A percentile compares a stretch with the other conserved stretches of the same genome.
phyloP scores from a whole-genome alignment of 2,329 filamentous ascomycete genomes.

The Aspergillus arachidicola region DNA sequence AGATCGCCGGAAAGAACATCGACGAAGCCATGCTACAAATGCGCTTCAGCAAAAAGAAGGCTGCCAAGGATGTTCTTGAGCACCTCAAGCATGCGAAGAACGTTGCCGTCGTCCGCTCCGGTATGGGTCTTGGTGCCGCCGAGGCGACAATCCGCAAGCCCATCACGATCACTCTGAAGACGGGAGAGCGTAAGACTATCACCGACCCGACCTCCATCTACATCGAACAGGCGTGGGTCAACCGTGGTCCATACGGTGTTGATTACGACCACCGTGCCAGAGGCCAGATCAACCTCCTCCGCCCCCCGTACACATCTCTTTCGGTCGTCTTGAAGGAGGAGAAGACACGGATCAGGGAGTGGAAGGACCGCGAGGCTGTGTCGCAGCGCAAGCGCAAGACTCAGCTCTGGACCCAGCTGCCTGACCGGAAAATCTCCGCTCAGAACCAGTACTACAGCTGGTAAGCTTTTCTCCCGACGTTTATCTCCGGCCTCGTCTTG shows the following conservation, averaged over 20 bases:
- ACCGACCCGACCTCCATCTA: constrained; percentile 81
- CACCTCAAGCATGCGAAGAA: constrained; percentile 82
- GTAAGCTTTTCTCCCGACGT: constrained; percentile 53
- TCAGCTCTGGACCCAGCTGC: constrained; percentile 84
- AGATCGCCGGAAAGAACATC: constrained; percentile 90
- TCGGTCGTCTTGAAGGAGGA: constrained; percentile 89
- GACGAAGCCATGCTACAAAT: constrained; percentile 94
- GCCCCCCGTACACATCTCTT: constrained; percentile 73
- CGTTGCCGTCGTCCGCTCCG: constrained; percentile 73
- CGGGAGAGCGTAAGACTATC: constrained; percentile 72
- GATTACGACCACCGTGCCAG: constrained; percentile 73
- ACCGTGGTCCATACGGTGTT: constrained; percentile 66
- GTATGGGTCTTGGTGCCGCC: constrained; percentile 72
- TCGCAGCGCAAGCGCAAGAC: constrained; percentile 72
- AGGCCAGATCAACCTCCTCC: constrained; percentile 68
- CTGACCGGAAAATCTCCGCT: constrained; percentile 78
- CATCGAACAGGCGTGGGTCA: constrained; percentile 91
- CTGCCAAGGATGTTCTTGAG: constrained; percentile 74
- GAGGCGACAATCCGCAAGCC: constrained; percentile 38
- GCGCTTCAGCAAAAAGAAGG: constrained; percentile 93
- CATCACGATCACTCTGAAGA: constrained; percentile 69
- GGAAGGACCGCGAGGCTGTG: constrained; percentile 76
- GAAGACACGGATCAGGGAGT: constrained; percentile 79
- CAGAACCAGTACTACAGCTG: constrained; percentile 91
- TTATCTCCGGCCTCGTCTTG: not conserved